Base-by-base conservation (phyloP, 176 grass and related monocot genomes). In the Poa pratensis region DNA sequence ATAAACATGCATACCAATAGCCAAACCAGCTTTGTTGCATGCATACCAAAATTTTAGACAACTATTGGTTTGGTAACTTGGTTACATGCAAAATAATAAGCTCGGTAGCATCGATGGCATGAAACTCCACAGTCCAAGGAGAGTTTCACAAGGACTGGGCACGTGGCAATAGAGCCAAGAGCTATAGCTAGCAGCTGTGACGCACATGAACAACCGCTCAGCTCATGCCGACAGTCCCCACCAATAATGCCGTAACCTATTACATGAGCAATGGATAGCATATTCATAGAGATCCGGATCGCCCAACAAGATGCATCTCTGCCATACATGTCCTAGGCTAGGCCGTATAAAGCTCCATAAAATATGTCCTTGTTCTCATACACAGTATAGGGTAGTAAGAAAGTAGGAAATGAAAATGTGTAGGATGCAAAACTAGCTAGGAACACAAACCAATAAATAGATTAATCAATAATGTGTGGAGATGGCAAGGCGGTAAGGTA, bases 201-300 rank as follows among this genome's bases (percentile, higher is more conserved):
- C 10, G 72, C 45, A 75, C 46, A 75, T 75, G 46, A 75, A 75
- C 24, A 51, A 74, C 24, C 15, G 15, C 71, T 30, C 71, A 74
- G 15, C 71, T 30, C 71, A 75, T 75, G 72, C 19, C 23, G 46
- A 75, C 72, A 75, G 24, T 51, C 72, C 27, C 46, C 26, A 75
- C 72, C 72, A 75, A 53, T 75, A 75, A 75, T 75, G 72, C 46
- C 23, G 16, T 7, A 67, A 67, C 1, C 46, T 43, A 53, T 28
- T 53, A 75, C 46, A 49, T 75, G 30, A 52, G 72, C 72, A 10
- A 75, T 27, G 45, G 45, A 26, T 26, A 51, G 72, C 72, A 75
- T 75, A 51, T 75, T 52, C 48, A 75, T 30, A 48, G 26, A 75
- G 72, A 75, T 75, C 72, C 72, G 72, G 26, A 75, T 75, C 72